Evolutionary conservation across 352 stramenopile species (phyloP), one percentile per base, ranked within the genome.

Genomic region (Thraustochytrium sp.): DNA sequence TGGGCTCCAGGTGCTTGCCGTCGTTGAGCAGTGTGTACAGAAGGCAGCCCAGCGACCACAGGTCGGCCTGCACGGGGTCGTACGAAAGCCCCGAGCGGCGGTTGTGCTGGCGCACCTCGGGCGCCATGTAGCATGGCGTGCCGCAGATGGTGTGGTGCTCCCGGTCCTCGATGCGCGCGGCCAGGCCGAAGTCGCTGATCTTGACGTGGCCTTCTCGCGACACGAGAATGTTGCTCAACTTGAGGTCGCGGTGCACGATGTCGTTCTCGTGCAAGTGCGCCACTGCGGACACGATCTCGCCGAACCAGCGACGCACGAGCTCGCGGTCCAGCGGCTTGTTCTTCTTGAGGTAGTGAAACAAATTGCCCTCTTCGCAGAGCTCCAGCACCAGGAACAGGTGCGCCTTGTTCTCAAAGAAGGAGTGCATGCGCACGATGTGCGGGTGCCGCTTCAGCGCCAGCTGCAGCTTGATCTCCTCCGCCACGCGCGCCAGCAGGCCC

Each of bases 181-280:
- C 77, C 1, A 86, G 82, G 2, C 82, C 82, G 88, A 94, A 94
- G 85, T 94, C 91, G 3, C 89, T 89, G 65, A 94, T 90, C 85
- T 94, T 94, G 72, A 94, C 89, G 76, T 90, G 80, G 0, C 90
- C 89, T 0, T 82, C 76, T 3, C 61, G 82, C 3, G 89, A 93
- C 3, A 94, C 85, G 16, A 94, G 73, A 76, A 94, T 92, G 64
- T 94, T 94, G 56, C 54, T 64, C 2, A 78, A 36, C 44, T 86
- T 86, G 26, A 86, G 53, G 63, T 86, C 82, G 36, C 76, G 54
- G 55, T 86, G 82, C 53, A 86, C 65, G 44, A 86, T 85, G 40
- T 76, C 62, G 53, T 62, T 64, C 26, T 68, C 54, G 54, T 86
- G 82, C 36, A 86, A 38, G 42, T 85, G 74, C 3, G 64, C 56